Percentiles rank a stretch among this genome's conserved stretches.
Evolutionary conservation across 108 stramenopile species (phyloP).

Genomic region (Skeletonema costatum): DNA sequence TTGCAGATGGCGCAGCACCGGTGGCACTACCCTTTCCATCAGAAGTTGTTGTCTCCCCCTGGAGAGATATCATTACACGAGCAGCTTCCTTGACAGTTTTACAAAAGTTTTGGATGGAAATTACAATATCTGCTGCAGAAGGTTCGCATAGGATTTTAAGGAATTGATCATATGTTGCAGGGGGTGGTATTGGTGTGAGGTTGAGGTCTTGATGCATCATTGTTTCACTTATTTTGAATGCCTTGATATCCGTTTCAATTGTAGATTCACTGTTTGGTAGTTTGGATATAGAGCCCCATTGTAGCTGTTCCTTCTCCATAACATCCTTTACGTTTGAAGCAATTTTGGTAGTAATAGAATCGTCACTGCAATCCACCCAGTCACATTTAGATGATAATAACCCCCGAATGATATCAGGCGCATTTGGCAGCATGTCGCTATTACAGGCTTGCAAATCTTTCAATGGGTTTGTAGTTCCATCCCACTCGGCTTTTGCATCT

Average conservation of each 20-base stretch:
- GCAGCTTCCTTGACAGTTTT: constrained; percentile 47
- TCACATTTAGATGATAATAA: constrained; percentile 17
- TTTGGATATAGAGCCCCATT: constrained; percentile 35
- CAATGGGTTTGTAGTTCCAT: constrained; percentile 22
- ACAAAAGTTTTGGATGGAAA: constrained; percentile 49
- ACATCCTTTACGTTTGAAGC: constrained; percentile 11
- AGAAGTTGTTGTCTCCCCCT: constrained; percentile 6
- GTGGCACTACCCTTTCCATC: neutral
- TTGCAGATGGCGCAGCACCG: neutral
- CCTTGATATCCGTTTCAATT: neutral
- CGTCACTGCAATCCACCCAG: constrained; percentile 1
- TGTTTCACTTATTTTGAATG: neutral
- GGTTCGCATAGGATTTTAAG: constrained; percentile 36
- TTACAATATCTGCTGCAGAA: constrained; percentile 35
- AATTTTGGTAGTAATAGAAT: constrained; percentile 3
- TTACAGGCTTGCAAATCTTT: constrained; percentile 31
- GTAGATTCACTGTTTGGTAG: neutral
- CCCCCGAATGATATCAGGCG: constrained; percentile 32
- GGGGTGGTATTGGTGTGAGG: constrained; percentile 4
- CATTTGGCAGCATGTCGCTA: constrained; percentile 20
- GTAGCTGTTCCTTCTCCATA: constrained; percentile 25
- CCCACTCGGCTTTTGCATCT: neutral
- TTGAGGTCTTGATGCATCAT: neutral
- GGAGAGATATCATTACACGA: constrained; percentile 24
- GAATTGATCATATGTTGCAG: constrained; percentile 25